Base-by-base conservation (phyloP, 139 green algal genomes). In the Chlamydomonas asymmetrica region DNA sequence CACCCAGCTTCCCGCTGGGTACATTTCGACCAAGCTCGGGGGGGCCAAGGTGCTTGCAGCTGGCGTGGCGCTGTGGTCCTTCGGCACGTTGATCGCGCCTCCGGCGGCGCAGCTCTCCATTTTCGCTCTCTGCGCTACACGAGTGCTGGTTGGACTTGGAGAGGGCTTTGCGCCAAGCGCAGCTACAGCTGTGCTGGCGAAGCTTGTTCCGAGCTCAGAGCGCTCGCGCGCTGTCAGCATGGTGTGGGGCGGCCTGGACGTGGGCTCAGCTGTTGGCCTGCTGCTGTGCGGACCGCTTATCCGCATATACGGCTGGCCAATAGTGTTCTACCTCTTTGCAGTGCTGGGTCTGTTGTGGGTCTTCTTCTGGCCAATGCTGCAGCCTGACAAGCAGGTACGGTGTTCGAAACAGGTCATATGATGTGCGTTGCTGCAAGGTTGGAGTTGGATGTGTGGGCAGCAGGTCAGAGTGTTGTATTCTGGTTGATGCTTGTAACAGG, bases 251-350 rank as follows among this genome's bases (percentile, higher is more conserved):
- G 94, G 93, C 20, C 83, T 99, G 63, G 95, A 99, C 71, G 85
- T 98, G 2, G 96, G 96, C 63, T 88, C 50, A 23, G 89, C 87
- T 6, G 82, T 97, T 0, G 93, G 93, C 8, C 80, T 97, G 71
- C 78, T 97, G 67, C 71, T 97, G n/a, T 94, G 88, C 64, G 93
- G 93, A 0, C 93, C 93, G 1, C 76, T 97, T 18, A 98, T 99
- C 63, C 64, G 85, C 23, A 78, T 74, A 61, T 94, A 93, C 41
- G 94, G 96, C 60, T 99, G 96, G 96, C 87, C 92, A 18, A 93
- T 82, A 3, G 96, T 99, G 29, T 99, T 99, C 84, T 97, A 97
- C 80, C 73, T 97, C 6, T 99, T 99, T 84, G 96, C 94, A 4
- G 74, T 86, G 34, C 78, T 98, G 50, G 96, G 96, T 41, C 65